Evolutionary conservation across 768 basidiomycete genomes (phyloP).

Genomic region (Gloeopeniophorella convolvens): DNA sequence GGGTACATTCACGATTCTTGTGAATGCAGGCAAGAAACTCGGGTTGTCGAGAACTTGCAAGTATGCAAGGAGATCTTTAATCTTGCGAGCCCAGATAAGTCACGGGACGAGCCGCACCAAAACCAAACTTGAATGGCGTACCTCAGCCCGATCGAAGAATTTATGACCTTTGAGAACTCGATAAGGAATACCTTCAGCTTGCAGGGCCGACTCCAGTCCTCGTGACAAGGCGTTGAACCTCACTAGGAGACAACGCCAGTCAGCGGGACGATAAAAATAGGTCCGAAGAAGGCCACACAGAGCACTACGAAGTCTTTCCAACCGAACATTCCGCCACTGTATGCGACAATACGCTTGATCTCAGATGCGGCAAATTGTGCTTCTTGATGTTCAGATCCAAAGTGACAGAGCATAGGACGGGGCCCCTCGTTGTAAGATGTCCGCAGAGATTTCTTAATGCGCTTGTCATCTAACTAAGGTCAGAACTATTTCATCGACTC

Average conservation of each 20-base stretch:
- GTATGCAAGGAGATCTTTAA: conserved; percentile 79
- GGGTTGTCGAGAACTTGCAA: conserved; percentile 79
- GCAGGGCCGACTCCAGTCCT: conserved; percentile 65
- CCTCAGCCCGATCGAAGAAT: conserved; percentile 83
- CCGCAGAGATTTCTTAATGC: conserved; percentile 67
- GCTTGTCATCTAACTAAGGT: conserved; percentile 52
- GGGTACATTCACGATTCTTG: conserved; percentile 68
- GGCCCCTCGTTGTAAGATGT: conserved; percentile 61
- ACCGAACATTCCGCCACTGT: conserved; percentile 60
- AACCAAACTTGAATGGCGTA: conserved; percentile 24
- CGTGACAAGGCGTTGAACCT: conserved; percentile 78
- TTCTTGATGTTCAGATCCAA: conserved; percentile 54
- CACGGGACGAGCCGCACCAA: background rate
- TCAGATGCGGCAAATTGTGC: conserved; percentile 67
- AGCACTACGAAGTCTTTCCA: conserved; percentile 82
- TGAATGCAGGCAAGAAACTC: conserved; percentile 55
- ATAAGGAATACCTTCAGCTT: conserved; percentile 72
- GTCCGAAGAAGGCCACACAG: conserved; percentile 37
- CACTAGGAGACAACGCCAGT: conserved; percentile 37
- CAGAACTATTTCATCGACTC: background rate
- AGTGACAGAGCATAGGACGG: conserved; percentile 49
- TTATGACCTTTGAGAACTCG: conserved; percentile 73
- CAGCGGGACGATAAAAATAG: background rate
- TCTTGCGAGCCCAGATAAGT: no score
- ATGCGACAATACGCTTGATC: conserved; percentile 70